These are phyloP conservation scores for Chlorella sp. DNA, from an alignment of 139 green algal genomes.

Conservation along the genomic window DNA sequence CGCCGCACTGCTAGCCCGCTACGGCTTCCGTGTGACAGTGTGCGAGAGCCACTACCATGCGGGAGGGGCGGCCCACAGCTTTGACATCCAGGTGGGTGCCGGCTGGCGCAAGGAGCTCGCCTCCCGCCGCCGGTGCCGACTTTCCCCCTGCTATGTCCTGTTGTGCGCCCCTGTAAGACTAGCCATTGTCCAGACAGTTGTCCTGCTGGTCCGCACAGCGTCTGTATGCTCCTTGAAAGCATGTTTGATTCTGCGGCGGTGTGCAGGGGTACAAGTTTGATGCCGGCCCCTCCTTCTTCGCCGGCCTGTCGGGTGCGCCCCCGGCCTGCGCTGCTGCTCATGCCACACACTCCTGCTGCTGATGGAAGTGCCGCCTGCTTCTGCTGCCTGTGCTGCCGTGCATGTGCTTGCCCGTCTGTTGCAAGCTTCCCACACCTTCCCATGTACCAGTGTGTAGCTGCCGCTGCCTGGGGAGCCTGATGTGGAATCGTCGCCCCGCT, in stretches of 20 bases:
- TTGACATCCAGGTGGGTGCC: conserved; percentile 48
- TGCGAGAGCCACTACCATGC: conserved; percentile 82
- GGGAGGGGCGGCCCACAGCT: conserved; percentile 87
- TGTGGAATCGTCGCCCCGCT: neutral
- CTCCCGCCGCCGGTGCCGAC: too few species aligned
- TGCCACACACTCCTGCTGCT: neutral
- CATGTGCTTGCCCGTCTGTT: too few species aligned
- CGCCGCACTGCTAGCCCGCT: conserved; percentile 86
- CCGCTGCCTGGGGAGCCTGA: too few species aligned
- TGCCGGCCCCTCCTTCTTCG: conserved; percentile 85
- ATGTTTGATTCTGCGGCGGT: neutral
- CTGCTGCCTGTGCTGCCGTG: neutral
- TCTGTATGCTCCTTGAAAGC: too few species aligned
- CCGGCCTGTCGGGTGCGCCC: conserved; percentile 43
- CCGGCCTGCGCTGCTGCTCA: neutral
- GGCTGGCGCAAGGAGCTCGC: too few species aligned
- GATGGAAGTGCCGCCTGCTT: neutral
- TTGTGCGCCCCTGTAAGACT: too few species aligned
- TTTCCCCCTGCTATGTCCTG: too few species aligned
- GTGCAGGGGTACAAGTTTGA: conserved; percentile 91
- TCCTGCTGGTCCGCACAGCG: too few species aligned
- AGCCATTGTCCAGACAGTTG: too few species aligned
- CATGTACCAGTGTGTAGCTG: neutral
- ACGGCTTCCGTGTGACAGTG: conserved; percentile 69
- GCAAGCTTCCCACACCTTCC: neutral